A percentile compares a stretch with the other conserved stretches of the same genome.
phyloP scores from a whole-genome alignment of 352 stramenopile genomes.

The Phytopythium ostracodes region DNA sequence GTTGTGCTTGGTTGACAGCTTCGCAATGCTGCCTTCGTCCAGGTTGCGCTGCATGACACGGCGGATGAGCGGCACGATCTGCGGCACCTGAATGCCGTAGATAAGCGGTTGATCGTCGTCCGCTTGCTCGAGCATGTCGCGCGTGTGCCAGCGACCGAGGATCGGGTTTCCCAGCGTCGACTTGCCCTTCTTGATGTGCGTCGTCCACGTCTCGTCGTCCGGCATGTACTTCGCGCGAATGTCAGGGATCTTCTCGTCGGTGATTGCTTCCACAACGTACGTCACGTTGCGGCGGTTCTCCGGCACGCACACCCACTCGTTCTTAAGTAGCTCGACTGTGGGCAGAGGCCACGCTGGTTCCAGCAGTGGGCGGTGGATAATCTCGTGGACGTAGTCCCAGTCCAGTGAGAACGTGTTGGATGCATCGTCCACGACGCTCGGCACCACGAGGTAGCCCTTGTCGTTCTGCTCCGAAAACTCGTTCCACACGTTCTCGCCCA shows the following conservation, averaged over 20 bases:
- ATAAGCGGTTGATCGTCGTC: conserved; percentile 57
- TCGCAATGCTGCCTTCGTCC: conserved; percentile 50
- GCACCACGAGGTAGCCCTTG: conserved; percentile 83
- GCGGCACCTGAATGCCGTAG: conserved; percentile 64
- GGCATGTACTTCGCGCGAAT: conserved; percentile 43
- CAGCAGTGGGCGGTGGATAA: conserved; percentile 60
- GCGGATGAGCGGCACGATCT: conserved; percentile 79
- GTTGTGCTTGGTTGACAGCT: conserved; percentile 65
- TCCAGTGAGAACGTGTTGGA: conserved; percentile 33
- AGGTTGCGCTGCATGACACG: conserved; percentile 78
- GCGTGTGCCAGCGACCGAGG: conserved; percentile 71
- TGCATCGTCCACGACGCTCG: conserved; percentile 30
- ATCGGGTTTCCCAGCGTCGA: conserved; percentile 68
- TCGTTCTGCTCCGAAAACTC: conserved; percentile 87
- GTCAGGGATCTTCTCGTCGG: conserved; percentile 33
- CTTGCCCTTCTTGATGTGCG: conserved; percentile 60
- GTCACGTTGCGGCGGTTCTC: conserved; percentile 64
- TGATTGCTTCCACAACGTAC: conserved; percentile 55
- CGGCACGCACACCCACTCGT: conserved; percentile 74
- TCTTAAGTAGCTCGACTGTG: conserved; percentile 5
- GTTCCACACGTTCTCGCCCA: conserved; percentile 56
- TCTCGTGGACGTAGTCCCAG: conserved; percentile 61
- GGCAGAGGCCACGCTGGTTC: conserved; percentile 67
- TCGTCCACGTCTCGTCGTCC: conserved; percentile 41
- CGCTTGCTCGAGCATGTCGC: conserved; percentile 53